Base-by-base conservation (phyloP, 2,329 filamentous ascomycete species). In the Alternaria sp. region DNA sequence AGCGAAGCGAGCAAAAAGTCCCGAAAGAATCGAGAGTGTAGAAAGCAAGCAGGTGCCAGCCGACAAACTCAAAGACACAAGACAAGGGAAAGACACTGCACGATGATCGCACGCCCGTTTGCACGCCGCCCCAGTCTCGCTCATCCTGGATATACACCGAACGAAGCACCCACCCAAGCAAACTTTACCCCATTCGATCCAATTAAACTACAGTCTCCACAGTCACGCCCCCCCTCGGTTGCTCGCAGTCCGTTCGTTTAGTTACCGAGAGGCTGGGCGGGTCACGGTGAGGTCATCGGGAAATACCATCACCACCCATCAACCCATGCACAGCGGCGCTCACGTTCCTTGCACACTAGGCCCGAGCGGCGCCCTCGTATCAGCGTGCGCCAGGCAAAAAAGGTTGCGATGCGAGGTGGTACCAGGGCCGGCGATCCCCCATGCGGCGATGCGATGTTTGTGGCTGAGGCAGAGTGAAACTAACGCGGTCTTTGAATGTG, bases 81-180 rank as follows among this genome's bases (percentile, higher is more conserved):
- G 26, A 21, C 53, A 36, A 36, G 23, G 21, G 32, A 28, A 36
- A 30, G 32, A 53, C 36, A 46, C 61, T 64, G 58, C 64, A 66
- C 43, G 26, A 64, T 61, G 54, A 64, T 64, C 45, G 45, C 61
- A 64, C 59, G 36, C 23, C 55, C 52, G 49, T 62, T 65, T 62
- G 61, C 52, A 40, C 62, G 32, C 47, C 62, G 32, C 47, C 59
- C 59, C 46, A 56, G 62, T 50, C 60, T 23, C 23, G 21, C 45
- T 15, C 21, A 26, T 28, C 19, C 28, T 23, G 44, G 57, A 21
- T 30, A 49, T 57, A 56, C 55, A 59, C 59, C 44, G 44, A 53
- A 54, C 19, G 25, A 49, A 26, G 49, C 47, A 23, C 23, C 54
- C 54, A 28, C 51, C 28, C 26, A 46, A 55, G 50, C 54, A 61